These are phyloP conservation scores for Senna tora DNA, from an alignment of 306 rosid species.

Conservation along the genomic window DNA sequence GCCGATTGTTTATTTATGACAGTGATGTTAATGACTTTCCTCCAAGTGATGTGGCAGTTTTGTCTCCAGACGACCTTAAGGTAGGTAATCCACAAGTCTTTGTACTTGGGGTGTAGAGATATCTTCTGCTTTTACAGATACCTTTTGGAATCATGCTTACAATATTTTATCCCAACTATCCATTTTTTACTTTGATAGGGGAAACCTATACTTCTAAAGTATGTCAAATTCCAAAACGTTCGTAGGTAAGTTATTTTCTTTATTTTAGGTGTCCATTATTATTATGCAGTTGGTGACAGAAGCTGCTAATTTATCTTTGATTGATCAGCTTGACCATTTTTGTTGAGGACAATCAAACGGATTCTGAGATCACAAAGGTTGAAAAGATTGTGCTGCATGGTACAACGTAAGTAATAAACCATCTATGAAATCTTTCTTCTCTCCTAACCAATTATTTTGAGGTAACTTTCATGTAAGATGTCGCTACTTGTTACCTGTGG, in stretches of 20 bases:
- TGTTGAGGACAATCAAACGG: slow-evolving; percentile 91
- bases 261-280: neutral
- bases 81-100: slow-evolving; percentile 44
- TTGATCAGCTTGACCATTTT: slow-evolving; percentile 82
- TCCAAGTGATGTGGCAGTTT: slow-evolving; percentile 64
- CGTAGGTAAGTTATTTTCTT: slow-evolving; percentile 68
- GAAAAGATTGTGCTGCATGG: slow-evolving; percentile 80
- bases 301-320: slow-evolving; percentile 32
- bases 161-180: slow-evolving; percentile 11
- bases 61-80: slow-evolving; percentile 70
- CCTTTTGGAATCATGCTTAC: neutral
- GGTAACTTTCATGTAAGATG: neutral
- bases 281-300: slow-evolving; percentile 12
- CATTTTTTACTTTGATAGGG: slow-evolving; percentile 56
- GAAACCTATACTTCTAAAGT: slow-evolving; percentile 74
- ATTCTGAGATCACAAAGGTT: slow-evolving; percentile 70
- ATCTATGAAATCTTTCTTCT: neutral
- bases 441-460: slow-evolving; percentile 3
- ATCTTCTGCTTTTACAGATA: neutral
- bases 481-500: neutral
- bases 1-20: slow-evolving; percentile 39
- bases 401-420: slow-evolving; percentile 68
- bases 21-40: slow-evolving; percentile 71
- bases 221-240: slow-evolving; percentile 93
- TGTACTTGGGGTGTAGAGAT: neutral